Percentiles rank a stretch among this genome's conserved stretches.
These are phyloP conservation scores for Cladorrhinum samala DNA, from an alignment of 495 filamentous ascomycete species.

Conservation along the genomic window DNA sequence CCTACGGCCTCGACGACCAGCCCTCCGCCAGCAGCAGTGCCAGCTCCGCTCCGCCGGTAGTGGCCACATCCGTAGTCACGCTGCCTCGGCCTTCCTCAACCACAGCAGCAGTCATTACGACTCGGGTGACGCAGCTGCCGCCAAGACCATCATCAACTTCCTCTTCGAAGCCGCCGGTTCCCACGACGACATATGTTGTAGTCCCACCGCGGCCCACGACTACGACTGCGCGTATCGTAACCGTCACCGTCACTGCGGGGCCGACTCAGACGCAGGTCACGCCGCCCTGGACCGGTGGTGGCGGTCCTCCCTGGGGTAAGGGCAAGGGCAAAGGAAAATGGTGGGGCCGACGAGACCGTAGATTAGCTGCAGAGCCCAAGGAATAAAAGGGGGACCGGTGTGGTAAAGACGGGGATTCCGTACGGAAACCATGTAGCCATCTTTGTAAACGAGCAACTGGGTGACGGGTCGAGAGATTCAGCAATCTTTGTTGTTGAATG, in stretches of 20 bases:
- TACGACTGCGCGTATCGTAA: neutral
- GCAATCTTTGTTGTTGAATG: no score
- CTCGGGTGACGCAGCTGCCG: slow-evolving; percentile 10
- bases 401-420: no score
- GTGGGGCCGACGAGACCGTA: neutral
- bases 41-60: neutral
- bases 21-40: neutral
- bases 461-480: no score
- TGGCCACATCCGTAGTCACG: neutral
- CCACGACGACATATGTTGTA: neutral
- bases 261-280: neutral
- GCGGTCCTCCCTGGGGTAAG: slow-evolving; percentile 8
- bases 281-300: neutral
- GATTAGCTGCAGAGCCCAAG: neutral
- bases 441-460: no score
- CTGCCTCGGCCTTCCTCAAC: neutral
- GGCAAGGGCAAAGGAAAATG: slow-evolving; percentile 9
- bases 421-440: no score
- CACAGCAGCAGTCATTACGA: neutral
- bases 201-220: neutral
- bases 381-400: no score
- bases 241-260: slow-evolving; percentile 5
- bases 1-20: slow-evolving; percentile 11
- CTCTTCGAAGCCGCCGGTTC: neutral
- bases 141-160: neutral